Conservation (phyloP, 352 stramenopile species). For the Pythium scleroteichum region DNA sequence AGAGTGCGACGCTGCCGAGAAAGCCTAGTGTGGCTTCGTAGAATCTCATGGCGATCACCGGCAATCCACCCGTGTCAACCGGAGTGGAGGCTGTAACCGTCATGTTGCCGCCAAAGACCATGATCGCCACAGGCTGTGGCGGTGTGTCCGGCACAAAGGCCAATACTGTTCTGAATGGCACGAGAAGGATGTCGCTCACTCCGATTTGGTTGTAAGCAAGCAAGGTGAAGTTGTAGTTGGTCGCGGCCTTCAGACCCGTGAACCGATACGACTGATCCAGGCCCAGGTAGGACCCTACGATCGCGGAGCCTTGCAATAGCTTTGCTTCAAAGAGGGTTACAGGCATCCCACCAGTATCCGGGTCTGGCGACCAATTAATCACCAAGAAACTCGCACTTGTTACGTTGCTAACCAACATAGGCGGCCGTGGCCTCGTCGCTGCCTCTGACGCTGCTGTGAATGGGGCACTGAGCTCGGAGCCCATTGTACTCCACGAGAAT, state of each 20-base stretch:
- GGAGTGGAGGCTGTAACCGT: conserved; percentile 44
- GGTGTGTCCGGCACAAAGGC: conserved; percentile 30
- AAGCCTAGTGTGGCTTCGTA: conserved; percentile 36
- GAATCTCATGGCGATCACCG: conserved; percentile 41
- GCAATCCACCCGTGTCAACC: conserved; percentile 42
- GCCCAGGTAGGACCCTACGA: conserved; percentile 26
- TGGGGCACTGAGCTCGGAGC: conserved; percentile 40
- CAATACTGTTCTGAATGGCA: conserved; percentile 29
- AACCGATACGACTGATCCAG: conserved; percentile 32
- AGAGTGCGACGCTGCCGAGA: conserved; percentile 22
- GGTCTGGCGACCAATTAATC: conserved; percentile 37
- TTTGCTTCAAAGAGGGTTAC: conserved; percentile 41
- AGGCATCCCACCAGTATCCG: conserved; percentile 44
- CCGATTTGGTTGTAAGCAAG: conserved; percentile 40
- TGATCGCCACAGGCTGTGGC: conserved; percentile 28
- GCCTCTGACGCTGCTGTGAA: conserved; percentile 33
- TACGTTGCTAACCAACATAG: conserved; percentile 11
- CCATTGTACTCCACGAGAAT: conserved; percentile 39
- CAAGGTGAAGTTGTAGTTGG: conserved; percentile 35
- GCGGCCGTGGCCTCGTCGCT: conserved; percentile 40
- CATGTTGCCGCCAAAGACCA: conserved; percentile 62
- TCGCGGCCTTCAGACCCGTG: conserved; percentile 36
- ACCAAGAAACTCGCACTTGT: conserved; percentile 41
- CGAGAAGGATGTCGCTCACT: conserved; percentile 24
- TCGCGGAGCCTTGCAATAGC: conserved; percentile 26